A percentile compares a stretch with the other conserved stretches of the same genome.
Conservation (phyloP, 2,329 filamentous ascomycete genomes). For the Hymenoscyphus occultus region DNA sequence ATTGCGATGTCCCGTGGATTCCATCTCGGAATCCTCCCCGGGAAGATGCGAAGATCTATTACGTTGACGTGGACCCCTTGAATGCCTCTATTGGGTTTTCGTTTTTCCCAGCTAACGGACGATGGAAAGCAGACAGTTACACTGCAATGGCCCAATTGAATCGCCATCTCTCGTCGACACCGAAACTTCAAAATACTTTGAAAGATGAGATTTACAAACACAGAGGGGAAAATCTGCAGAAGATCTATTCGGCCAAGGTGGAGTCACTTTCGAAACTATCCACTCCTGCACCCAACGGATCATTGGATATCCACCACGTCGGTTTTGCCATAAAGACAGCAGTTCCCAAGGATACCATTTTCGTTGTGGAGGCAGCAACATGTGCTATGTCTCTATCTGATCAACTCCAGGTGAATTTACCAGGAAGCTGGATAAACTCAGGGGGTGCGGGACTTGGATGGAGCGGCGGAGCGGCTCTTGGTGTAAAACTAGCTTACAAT, state of each 20-base stretch:
- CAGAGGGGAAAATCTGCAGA: background rate
- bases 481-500: background rate
- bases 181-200: background rate
- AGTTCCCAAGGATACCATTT: background rate
- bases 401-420: background rate
- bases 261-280: background rate
- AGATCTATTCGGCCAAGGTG: background rate
- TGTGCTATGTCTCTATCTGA: background rate
- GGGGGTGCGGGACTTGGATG: background rate
- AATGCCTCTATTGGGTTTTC: background rate
- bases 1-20: background rate
- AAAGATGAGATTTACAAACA: background rate
- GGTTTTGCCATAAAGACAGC: background rate
- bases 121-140: background rate
- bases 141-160: background rate
- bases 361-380: background rate
- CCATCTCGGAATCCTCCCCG: background rate
- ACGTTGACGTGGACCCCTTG: background rate
- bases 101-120: background rate
- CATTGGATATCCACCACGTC: background rate
- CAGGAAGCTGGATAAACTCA: background rate
- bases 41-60: background rate
- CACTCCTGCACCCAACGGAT: background rate
- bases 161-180: background rate
- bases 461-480: background rate